A percentile compares a stretch with the other conserved stretches of the same genome.
Evolutionary conservation across 192 early-diverging fungal species (phyloP).

Genomic region (Coemansia sp.): DNA sequence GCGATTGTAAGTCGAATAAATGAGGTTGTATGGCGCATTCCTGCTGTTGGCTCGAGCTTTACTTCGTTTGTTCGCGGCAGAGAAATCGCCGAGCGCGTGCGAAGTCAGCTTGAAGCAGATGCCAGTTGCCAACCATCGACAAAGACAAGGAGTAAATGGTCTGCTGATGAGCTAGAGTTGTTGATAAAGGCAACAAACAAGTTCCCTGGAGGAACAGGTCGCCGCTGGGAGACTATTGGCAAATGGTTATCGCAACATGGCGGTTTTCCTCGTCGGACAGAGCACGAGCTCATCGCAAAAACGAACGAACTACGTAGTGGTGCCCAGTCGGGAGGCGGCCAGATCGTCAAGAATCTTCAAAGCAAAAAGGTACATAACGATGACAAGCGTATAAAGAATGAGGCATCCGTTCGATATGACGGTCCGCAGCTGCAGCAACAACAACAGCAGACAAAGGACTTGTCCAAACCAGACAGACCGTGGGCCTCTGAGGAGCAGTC

Average conservation of each 20-base stretch:
- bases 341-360: constrained; percentile 44
- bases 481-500: constrained; percentile 61
- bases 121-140: not conserved
- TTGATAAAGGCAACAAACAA: constrained; percentile 81
- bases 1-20: not conserved
- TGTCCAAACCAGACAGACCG: constrained; percentile 16
- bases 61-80: constrained; percentile 20
- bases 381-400: not conserved
- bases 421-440: constrained; percentile 4
- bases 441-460: not conserved
- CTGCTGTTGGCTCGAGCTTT: constrained; percentile 18
- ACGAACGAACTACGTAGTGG: constrained; percentile 70
- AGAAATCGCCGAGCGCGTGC: constrained; percentile 15
- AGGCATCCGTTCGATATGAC: constrained; percentile 28
- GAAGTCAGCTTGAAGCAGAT: constrained; percentile 9
- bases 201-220: constrained; percentile 74
- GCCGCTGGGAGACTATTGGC: constrained; percentile 78
- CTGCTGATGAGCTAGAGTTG: constrained; percentile 66
- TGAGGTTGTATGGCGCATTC: constrained; percentile 5
- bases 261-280: constrained; percentile 56
- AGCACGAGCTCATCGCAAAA: constrained; percentile 73
- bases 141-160: constrained; percentile 57
- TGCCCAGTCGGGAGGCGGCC: constrained; percentile 30
- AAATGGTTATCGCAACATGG: constrained; percentile 76
- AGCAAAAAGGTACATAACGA: constrained; percentile 22